Evolutionary conservation across 257 asterid genomes (phyloP), one percentile per base, ranked within the genome.

Genomic region (Nicotiana tabacum): DNA sequence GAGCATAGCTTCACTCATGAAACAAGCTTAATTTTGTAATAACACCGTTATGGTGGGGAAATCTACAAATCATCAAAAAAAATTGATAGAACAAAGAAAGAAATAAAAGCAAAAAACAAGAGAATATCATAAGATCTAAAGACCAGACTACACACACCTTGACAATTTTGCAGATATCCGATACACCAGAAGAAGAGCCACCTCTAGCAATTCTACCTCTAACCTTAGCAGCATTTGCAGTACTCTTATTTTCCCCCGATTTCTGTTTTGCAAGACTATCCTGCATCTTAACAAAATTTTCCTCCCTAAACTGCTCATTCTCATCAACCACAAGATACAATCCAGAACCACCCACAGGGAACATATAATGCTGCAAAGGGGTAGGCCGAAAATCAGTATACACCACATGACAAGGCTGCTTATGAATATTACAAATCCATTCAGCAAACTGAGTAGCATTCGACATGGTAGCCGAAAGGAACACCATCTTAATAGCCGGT

Each of bases 401-500:
- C 72, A 94, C 98, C 62, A 96, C 99, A 82, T 96, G 99, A 80
- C 99, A 96, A 7, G 98, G 99, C 86, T 94, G 98, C 80, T 96
- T 94, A 86, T 96, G 99, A 80, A 96, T 77, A 86, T 96, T 90
- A 67, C 98, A 96, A 77, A 96, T 94, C 99, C 97, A 96, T 84
- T 96, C 98, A 7, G 99, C 99, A 88, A 96, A 96, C 82, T 96
- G 97, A 2, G 99, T 96, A 0, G 98, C 99, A 88, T 96, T 96
- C 2, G 99, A 96, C 99, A 96, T 96, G 0, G 99, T 96, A 8
- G 99, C 98, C 2, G 99, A 96, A 85, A 94, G 91, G 84, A 96
- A 96, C 46, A 96, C 97, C 99, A 96, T 96, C 90, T 96, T 96
- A 60, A 96, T 96, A 29, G 98, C 98, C 6, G 98, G 93, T n/a